These are phyloP conservation scores for Pseudopithomyces chartarum DNA, from an alignment of 2,329 filamentous ascomycete genomes.

Conservation along the genomic window DNA sequence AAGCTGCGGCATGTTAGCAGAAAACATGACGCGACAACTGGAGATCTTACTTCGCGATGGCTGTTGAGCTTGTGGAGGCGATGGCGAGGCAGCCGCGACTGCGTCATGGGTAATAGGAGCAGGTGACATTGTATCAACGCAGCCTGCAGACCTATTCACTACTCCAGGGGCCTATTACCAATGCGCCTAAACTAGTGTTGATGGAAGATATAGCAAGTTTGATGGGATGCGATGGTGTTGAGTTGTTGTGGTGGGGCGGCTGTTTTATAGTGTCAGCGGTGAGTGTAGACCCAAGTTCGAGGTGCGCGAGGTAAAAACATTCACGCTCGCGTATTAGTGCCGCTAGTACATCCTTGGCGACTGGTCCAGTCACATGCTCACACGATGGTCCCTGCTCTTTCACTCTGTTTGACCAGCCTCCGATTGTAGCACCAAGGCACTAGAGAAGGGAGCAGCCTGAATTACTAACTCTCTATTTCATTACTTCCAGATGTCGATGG, in stretches of 20 bases:
- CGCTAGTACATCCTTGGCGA: conserved; percentile 31
- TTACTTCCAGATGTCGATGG: too few relatives aligned
- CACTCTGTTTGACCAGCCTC: background rate
- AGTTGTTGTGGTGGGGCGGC: conserved; percentile 18
- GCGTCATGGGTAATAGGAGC: conserved; percentile 31
- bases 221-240: conserved; percentile 35
- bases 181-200: conserved; percentile 10
- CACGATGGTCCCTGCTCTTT: conserved; percentile 11
- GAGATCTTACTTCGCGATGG: conserved; percentile 13
- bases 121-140: conserved; percentile 40
- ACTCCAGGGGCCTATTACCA: conserved; percentile 15
- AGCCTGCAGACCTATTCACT: conserved; percentile 32
- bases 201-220: conserved; percentile 8
- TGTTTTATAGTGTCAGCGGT: conserved; percentile 25
- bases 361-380: conserved; percentile 34
- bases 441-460: background rate
- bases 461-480: too few relatives aligned
- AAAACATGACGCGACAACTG: conserved; percentile 8
- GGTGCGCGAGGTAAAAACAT: conserved; percentile 44
- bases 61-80: conserved; percentile 22
- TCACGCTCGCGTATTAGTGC: conserved; percentile 46
- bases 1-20: conserved; percentile 12
- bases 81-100: conserved; percentile 22
- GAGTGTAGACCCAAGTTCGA: conserved; percentile 26
- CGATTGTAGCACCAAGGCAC: background rate